These are phyloP conservation scores for Bretschneidera sinensis DNA, from an alignment of 345 rosid genomes.

Conservation along the genomic window DNA sequence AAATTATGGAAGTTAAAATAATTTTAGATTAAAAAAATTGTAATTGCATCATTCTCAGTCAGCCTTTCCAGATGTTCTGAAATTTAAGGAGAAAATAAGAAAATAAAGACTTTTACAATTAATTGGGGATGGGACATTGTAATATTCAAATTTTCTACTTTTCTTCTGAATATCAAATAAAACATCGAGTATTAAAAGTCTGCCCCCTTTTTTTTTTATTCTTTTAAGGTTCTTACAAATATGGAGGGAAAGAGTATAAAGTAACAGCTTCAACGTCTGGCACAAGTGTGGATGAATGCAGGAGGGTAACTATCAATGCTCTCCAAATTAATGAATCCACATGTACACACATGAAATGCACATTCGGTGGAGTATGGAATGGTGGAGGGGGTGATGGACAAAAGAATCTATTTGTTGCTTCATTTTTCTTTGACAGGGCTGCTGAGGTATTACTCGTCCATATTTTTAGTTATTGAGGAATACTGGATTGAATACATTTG, in stretches of 20 bases:
- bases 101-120: too few species aligned
- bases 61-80: not conserved
- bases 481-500: not conserved
- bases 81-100: too few species aligned
- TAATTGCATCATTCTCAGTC: not conserved
- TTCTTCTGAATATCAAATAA: not conserved
- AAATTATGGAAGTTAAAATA: too few species aligned
- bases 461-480: not conserved
- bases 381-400: slow-evolving; percentile 99
- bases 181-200: not conserved
- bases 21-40: too few species aligned
- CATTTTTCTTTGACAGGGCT: slow-evolving; percentile 95
- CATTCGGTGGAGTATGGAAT: slow-evolving; percentile 96
- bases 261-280: slow-evolving; percentile 60
- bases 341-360: slow-evolving; percentile 85
- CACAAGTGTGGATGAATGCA: slow-evolving; percentile 67
- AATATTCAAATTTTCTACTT: not conserved
- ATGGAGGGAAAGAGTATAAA: slow-evolving; percentile 61
- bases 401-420: slow-evolving; percentile 84
- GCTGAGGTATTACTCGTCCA: slow-evolving; percentile 59
- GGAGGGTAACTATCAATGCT: slow-evolving; percentile 60
- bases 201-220: not conserved
- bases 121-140: too few species aligned
- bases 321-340: slow-evolving; percentile 78
- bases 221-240: slow-evolving; percentile 60